Conservation (phyloP, 805 yeast species). For the Candida nanaspora region DNA sequence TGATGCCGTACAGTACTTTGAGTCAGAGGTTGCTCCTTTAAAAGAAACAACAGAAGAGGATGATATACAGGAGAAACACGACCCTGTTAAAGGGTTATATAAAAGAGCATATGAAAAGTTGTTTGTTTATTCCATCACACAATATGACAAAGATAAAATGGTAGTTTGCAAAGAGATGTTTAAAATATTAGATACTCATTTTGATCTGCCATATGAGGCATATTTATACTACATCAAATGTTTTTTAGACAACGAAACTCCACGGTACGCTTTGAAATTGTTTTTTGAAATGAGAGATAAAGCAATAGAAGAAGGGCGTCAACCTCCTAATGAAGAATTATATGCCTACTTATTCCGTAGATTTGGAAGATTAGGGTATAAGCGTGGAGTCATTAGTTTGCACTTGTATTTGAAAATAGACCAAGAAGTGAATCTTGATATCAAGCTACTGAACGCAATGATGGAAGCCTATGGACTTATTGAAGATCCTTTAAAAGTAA, state of each 20-base stretch:
- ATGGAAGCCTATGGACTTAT: conserved; percentile 58
- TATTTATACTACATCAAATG: conserved; percentile 53
- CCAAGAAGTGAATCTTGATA: conserved; percentile 44
- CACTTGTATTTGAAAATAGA: conserved; percentile 64
- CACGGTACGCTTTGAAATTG: conserved; percentile 54
- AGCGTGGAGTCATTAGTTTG: conserved; percentile 58
- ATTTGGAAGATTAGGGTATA: conserved; percentile 53
- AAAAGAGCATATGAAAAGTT: not conserved
- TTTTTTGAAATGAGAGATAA: conserved; percentile 54
- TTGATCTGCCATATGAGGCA: conserved; percentile 49
- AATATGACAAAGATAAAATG: conserved; percentile 14
- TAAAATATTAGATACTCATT: conserved; percentile 46
- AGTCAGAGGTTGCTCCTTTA: conserved; percentile 30
- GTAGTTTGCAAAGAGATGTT: conserved; percentile 56
- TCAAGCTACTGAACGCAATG: conserved; percentile 50
- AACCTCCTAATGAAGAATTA: conserved; percentile 47
- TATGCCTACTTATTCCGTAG: conserved; percentile 53
- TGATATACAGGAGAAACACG: conserved; percentile 1
- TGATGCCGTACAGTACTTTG: conserved; percentile 35
- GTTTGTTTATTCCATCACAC: not conserved
- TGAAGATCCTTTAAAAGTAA: conserved; percentile 46
- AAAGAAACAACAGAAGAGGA: conserved; percentile 4
- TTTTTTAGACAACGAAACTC: conserved; percentile 46
- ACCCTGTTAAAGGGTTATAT: conserved; percentile 12
- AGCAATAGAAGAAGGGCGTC: conserved; percentile 44